Evolutionary conservation across 2,329 filamentous ascomycete genomes (phyloP).

Genomic region (Fusarium xyrophilum): DNA sequence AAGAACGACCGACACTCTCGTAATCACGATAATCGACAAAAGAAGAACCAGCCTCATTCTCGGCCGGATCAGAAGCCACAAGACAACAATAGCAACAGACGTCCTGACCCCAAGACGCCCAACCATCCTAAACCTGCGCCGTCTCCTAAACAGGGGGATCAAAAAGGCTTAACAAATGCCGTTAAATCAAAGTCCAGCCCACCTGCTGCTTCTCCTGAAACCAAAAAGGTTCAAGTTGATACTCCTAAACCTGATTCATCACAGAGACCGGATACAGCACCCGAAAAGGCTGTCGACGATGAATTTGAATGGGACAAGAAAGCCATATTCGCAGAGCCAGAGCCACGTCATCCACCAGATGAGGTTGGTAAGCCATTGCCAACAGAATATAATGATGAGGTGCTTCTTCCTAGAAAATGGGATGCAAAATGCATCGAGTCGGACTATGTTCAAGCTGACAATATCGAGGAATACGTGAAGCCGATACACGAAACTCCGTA

Average conservation of each 20-base stretch:
- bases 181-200: constrained; percentile 10
- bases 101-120: constrained; percentile 7
- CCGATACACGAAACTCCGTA: constrained; percentile 51
- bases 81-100: constrained; percentile 25
- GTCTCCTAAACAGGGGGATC: constrained; percentile 41
- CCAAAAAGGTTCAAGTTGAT: constrained; percentile 13
- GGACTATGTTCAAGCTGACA: constrained; percentile 52
- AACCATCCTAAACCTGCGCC: constrained; percentile 29
- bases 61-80: constrained; percentile 40
- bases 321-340: constrained; percentile 49
- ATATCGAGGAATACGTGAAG: constrained; percentile 52
- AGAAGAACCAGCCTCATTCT: constrained; percentile 34
- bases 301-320: constrained; percentile 50
- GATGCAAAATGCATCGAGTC: constrained; percentile 54
- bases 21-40: constrained; percentile 42
- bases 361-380: constrained; percentile 57
- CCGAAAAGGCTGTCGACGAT: constrained; percentile 34
- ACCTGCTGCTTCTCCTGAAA: constrained; percentile 8
- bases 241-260: constrained; percentile 4
- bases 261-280: constrained; percentile 9
- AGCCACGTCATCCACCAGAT: constrained; percentile 49
- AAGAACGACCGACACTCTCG: constrained; percentile 45
- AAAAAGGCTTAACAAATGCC: constrained; percentile 17
- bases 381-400: constrained; percentile 51
- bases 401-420: constrained; percentile 55